A percentile compares a stretch with the other conserved stretches of the same genome.
phyloP scores from a whole-genome alignment of 805 yeast species.

The Osmozyma mogii region DNA sequence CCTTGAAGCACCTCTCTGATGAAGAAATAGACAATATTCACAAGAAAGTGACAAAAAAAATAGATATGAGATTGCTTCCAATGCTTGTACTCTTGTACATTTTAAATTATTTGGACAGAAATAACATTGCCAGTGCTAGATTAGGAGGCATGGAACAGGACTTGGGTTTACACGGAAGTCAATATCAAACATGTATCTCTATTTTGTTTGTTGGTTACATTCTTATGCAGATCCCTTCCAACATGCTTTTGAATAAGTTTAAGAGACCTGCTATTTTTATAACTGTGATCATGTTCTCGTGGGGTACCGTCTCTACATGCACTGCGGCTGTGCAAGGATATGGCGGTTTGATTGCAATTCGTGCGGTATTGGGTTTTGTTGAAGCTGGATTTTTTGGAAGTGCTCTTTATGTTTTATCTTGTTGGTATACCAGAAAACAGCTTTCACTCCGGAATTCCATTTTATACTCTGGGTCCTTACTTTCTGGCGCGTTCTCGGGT shows the following conservation, averaged over 20 bases:
- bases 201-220: conserved; percentile 44
- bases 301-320: conserved; percentile 44
- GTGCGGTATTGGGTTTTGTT: conserved; percentile 41
- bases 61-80: conserved; percentile 44
- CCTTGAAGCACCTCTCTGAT: conserved; percentile 20
- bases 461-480: conserved; percentile 42
- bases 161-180: conserved; percentile 31
- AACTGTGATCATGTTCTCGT: conserved; percentile 39
- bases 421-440: conserved; percentile 48
- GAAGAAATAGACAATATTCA: conserved; percentile 40
- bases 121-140: conserved; percentile 48
- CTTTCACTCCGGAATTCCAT: conserved; percentile 43
- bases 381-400: conserved; percentile 43
- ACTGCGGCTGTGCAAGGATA: conserved; percentile 39
- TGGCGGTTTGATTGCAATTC: conserved; percentile 37
- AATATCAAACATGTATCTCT: conserved; percentile 46
- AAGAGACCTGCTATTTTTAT: conserved; percentile 47
- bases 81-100: conserved; percentile 43
- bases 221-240: conserved; percentile 41
- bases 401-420: conserved; percentile 42
- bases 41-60: conserved; percentile 35
- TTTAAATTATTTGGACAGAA: conserved; percentile 44
- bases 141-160: conserved; percentile 43
- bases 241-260: conserved; percentile 36
- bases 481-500: conserved; percentile 49